Conservation (phyloP, 257 asterid species). For the Coffea canephora region DNA sequence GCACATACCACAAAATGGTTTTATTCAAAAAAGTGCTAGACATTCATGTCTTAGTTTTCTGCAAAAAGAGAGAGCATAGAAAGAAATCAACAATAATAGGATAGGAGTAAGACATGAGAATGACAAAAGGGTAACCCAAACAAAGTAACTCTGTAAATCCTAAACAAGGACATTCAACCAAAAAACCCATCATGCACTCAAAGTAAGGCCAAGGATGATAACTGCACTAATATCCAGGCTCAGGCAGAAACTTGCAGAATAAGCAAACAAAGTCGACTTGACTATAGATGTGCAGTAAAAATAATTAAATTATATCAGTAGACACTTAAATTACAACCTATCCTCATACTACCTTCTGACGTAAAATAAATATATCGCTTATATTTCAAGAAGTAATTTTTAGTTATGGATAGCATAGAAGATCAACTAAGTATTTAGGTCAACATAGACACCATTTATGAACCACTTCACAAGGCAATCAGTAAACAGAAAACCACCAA, state of each 20-base stretch:
- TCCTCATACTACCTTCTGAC: neutral
- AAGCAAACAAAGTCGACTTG: neutral
- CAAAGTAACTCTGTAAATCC: neutral
- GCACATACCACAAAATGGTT: constrained; percentile 23
- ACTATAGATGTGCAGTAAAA: neutral
- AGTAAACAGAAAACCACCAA: neutral
- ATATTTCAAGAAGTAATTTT: neutral
- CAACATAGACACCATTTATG: neutral
- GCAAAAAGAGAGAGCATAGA: neutral
- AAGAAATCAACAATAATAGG: neutral
- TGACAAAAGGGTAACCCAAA: neutral
- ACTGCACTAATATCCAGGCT: neutral
- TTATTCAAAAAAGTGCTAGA: neutral
- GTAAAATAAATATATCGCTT: neutral
- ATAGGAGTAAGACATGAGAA: neutral
- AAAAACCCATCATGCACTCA: neutral
- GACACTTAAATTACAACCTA: neutral
- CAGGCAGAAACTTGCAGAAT: neutral
- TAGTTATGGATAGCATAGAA: neutral
- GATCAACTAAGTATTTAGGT: neutral
- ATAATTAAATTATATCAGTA: neutral
- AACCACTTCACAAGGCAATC: neutral
- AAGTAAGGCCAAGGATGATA: neutral
- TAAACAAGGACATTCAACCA: neutral
- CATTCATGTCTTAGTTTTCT: too few relatives aligned